Conservation (phyloP, 2,329 filamentous ascomycete genomes). For the Neoscytalidium dimidiatum region DNA sequence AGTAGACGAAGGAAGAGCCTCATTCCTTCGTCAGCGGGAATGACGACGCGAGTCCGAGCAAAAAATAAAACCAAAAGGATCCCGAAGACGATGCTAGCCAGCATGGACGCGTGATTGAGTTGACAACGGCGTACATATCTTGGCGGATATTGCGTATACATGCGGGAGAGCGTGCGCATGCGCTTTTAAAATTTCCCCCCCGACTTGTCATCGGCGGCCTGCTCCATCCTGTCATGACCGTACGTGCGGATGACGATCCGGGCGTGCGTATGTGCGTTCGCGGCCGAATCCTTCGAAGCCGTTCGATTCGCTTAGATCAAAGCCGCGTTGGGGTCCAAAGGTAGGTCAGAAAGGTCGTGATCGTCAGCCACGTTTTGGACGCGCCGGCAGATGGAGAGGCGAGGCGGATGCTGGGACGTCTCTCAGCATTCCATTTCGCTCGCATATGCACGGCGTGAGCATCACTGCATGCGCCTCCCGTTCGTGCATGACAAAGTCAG, state of each 20-base stretch:
- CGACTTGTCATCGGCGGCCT: too few relatives aligned
- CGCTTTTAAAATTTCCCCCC: background rate
- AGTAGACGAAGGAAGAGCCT: too few relatives aligned
- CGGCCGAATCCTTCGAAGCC: conserved; percentile 1
- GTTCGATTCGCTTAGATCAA: conserved; percentile 4
- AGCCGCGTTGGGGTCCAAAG: conserved; percentile 12
- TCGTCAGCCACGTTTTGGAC: background rate
- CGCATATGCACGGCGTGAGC: background rate
- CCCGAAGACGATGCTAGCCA: too few relatives aligned
- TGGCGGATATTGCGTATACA: too few relatives aligned
- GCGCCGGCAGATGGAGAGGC: background rate
- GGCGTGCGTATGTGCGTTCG: background rate
- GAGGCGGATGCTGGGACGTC: background rate
- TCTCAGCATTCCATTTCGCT: background rate
- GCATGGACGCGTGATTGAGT: too few relatives aligned
- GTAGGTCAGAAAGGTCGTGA: background rate
- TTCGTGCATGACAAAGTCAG: background rate
- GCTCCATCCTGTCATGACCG: too few relatives aligned
- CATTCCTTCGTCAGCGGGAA: background rate
- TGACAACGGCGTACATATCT: too few relatives aligned
- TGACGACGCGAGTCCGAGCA: background rate
- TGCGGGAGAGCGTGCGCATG: too few relatives aligned
- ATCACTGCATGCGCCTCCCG: background rate
- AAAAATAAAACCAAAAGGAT: too few relatives aligned
- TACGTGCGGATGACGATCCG: too few relatives aligned